These are phyloP conservation scores for Blastocystis sp. DNA, from an alignment of 352 stramenopile species.

Conservation along the genomic window DNA sequence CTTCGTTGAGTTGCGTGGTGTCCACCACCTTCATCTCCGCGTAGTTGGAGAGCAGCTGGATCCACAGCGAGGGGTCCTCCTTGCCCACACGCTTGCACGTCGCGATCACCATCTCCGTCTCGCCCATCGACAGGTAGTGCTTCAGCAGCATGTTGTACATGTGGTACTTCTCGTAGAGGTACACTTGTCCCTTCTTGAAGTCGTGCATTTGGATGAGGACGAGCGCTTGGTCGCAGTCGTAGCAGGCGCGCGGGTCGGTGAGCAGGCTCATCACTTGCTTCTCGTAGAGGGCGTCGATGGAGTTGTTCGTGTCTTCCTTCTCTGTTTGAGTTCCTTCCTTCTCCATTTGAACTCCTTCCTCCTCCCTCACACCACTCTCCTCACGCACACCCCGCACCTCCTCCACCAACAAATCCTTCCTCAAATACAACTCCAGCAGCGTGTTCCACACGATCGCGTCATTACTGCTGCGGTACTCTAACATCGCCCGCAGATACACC, in stretches of 20 bases:
- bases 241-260: slow-evolving; percentile 86
- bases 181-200: slow-evolving; percentile 89
- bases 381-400: neutral
- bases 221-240: slow-evolving; percentile 89
- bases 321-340: no score
- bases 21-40: slow-evolving; percentile 78
- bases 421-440: slow-evolving; percentile 84
- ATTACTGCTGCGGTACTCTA: neutral
- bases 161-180: slow-evolving; percentile 90
- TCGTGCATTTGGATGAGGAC: slow-evolving; percentile 88
- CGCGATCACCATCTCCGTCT: slow-evolving; percentile 86
- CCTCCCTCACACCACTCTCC: neutral
- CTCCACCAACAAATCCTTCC: slow-evolving; percentile 10
- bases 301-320: neutral
- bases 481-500: slow-evolving; percentile 78
- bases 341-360: no score
- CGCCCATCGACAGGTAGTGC: slow-evolving; percentile 89
- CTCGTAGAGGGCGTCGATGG: slow-evolving; percentile 36
- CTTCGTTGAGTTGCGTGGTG: slow-evolving; percentile 9
- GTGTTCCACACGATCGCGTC: slow-evolving; percentile 80
- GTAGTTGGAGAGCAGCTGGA: slow-evolving; percentile 87
- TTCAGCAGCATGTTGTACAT: slow-evolving; percentile 92
- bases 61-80: slow-evolving; percentile 87
- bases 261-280: slow-evolving; percentile 83
- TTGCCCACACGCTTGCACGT: slow-evolving; percentile 86